Evolutionary conservation across 139 green algal genomes (phyloP).

Genomic region (Coelastrella sp.): DNA sequence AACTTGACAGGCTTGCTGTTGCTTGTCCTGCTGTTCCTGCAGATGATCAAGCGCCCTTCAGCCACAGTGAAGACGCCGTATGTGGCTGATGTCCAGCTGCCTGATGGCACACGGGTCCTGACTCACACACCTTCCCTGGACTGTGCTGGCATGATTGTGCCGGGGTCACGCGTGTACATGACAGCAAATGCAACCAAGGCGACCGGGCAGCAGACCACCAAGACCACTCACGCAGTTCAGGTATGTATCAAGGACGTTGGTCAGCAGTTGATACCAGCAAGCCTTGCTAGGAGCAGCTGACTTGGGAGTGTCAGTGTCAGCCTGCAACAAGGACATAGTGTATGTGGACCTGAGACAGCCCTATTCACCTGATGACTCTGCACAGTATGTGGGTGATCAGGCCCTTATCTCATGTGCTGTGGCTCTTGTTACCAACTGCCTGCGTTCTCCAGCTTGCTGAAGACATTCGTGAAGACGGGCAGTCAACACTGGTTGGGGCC

Average conservation of each 20-base stretch:
- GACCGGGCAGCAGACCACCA: not conserved
- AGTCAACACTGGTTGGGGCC: constrained; percentile 33
- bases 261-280: not conserved
- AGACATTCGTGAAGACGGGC: constrained; percentile 36
- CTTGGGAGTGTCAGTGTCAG: not conserved
- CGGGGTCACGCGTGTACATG: constrained; percentile 28
- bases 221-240: constrained; percentile 47
- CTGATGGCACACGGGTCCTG: constrained; percentile 6
- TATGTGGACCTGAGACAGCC: not conserved
- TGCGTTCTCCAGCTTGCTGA: constrained; percentile 37
- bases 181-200: not conserved
- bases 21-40: not conserved
- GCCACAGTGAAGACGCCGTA: constrained; percentile 42
- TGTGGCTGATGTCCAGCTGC: constrained; percentile 47
- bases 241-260: not conserved
- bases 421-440: not conserved
- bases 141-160: constrained; percentile 49
- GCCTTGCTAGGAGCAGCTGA: not conserved
- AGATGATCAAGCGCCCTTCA: constrained; percentile 41
- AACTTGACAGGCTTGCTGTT: not conserved
- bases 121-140: constrained; percentile 50
- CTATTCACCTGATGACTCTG: too few relatives aligned
- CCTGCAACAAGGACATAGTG: not conserved
- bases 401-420: not conserved
- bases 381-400: too few relatives aligned